Evolutionary conservation across 2,329 filamentous ascomycete species (phyloP), one percentile per base, ranked within the genome.

Genomic region (Sclerotiophoma versabilis): DNA sequence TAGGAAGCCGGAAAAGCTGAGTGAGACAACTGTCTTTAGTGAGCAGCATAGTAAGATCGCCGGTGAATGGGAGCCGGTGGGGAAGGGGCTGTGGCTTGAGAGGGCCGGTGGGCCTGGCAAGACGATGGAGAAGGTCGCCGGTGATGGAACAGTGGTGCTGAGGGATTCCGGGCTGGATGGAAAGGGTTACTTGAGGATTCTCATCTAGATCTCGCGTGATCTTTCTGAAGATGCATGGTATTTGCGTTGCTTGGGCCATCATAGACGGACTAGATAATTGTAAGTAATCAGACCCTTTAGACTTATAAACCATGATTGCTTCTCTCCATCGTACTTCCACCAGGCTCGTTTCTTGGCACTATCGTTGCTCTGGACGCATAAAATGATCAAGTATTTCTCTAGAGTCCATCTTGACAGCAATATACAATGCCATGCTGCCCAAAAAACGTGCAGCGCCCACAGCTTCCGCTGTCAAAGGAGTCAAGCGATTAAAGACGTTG

Each of bases 81-180:
- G 41, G 41, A 39, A 46, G 12, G 34, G 26, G 14, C 2, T 46
- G 15, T 54, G 51, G 51, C 45, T 54, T 17, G 39, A 54, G 29
- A 49, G 51, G 9, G 49, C 36, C 12, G 51, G 51, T 8, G 51
- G 51, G 8, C 51, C 51, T 2, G 39, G 51, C 0, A 36, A 29
- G 34, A 36, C 10, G 22, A 5, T 42, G 19, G 39, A 49, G 22
- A 41, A 7, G 8, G 33, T 37, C 11, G 29, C 5, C 11, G 39
- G 34, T 6, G 14, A 22, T 6, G 44, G 33, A 12, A 27, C 22
- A 2, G 39, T 34, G 29, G 33, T 49, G 17, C 19, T 49, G 22
- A 44, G 51, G 25, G 51, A 49, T 11, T 19, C 12, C 29, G 51
- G 32, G 4, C 15, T n/a, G 15, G 43, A 53, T 19, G 49, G 45